Evolutionary conservation across 116 monocot genomes (phyloP), one percentile per base, ranked within the genome.

Genomic region (Dioscorea cayenensis): DNA sequence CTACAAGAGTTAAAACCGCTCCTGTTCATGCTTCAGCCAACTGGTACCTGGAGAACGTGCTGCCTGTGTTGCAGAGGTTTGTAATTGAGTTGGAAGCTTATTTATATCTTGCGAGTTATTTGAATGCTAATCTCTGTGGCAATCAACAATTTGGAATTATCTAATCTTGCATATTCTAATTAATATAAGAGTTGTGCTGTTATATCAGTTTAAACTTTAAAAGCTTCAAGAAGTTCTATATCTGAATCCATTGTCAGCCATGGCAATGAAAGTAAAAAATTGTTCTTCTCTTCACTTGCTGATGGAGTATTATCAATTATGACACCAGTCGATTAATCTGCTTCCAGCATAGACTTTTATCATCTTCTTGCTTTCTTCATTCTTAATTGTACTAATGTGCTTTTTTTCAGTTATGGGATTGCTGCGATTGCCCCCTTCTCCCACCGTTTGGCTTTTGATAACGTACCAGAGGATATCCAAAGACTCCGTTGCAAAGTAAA

Each of bases 31-130:
- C 97, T 74, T 93, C 97, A 55, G 77, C 84, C 13, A 78, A 84
- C 63, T 97, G 93, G 97, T 97, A 97, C 77, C 48, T 88, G 10
- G 86, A 97, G 29, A 92, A 97, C 76, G 93, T 92, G 64, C 77
- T 76, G 38, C 93, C 97, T 61, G 75, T 97, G 18, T 74, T 97
- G 43, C 82, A 86, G 73, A 97, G 97, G 97, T 97, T 68, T 16
- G 55, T 55, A 55, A 18, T 12, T n/a, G 18, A 2, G 18, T 55
- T 5, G 55, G 17, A 16, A 16, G 19, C n/a, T 1, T n/a, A 16
- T 55, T 55, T 55, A 55, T 1, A 11, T 55, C 55, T 55, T 16
- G 5, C n/a, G 55, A 16, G 17, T 55, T 55, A 55, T 55, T 55
- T 16, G 5, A 60, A 43, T 43, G 43, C 12, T 43, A 43, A 12